Base-by-base conservation (phyloP, 1,139 yeast genomes). In the Magnusiomyces paraingens region DNA sequence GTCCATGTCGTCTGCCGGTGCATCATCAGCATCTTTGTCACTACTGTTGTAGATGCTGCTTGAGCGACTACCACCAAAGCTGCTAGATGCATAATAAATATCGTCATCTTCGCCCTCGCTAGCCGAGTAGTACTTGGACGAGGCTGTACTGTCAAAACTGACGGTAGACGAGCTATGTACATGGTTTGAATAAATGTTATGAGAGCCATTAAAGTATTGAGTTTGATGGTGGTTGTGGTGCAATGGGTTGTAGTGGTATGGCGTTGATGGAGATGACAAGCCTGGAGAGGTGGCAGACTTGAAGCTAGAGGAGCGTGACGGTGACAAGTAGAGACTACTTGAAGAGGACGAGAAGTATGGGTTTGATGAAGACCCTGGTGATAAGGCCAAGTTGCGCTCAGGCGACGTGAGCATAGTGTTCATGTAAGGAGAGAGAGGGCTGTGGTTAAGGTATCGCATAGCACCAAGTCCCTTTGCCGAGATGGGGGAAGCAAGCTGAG, bases 101-200 rank as follows among this genome's bases (percentile, higher is more conserved):
- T 32, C 49, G 14, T 21, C 40, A 18, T 54, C 55, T 10, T 49
- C 52, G 21, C 43, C 41, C 10, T 20, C 47, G 32, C 39, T 36
- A 1, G 41, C 48, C 12, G 49, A 41, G 15, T 32, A 38, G 20
- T 47, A 47, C 12, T n/a, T 21, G 12, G 50, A 20, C 8, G 50
- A 47, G 10, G 35, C n/a, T 14, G 22, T 38, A 22, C 50, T 47
- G 35, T 15, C 15, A 5, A 12, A 26, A 8, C 32, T 26, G 32
- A 26, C 32, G 32, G 32, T 26, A 26, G 32, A 26, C 32, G 32
- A 26, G 32, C 32, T 26, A 26, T 26, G 32, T 8, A 5, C 8
- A 8, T 26, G 32, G 32, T 26, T 26, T 8, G 32, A 4, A 26
- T 26, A 26, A 26, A 26, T 26, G 32, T 8, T 26, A 8, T 26